phyloP scores from a whole-genome alignment of 2,329 filamentous ascomycete genomes.

The Ophiostoma sp. region DNA sequence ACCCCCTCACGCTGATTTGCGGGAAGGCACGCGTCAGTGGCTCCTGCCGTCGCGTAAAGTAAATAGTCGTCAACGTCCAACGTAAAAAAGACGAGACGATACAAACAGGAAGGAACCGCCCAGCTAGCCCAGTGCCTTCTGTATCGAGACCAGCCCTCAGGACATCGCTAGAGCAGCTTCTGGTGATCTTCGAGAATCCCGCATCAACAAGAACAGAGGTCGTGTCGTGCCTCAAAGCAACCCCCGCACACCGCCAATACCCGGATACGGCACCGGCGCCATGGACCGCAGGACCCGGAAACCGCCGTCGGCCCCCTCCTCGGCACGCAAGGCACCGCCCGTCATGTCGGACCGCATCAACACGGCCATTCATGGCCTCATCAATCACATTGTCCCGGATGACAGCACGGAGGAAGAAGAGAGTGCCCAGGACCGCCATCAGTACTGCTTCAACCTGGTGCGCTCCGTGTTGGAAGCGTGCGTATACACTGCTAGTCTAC shows the following conservation, averaged over 20 bases:
- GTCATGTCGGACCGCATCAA: constrained; percentile 65
- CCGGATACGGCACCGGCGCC: constrained; percentile 15
- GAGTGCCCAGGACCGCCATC: constrained; percentile 62
- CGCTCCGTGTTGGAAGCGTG: constrained; percentile 50
- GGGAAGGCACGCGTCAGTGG: constrained; percentile 20
- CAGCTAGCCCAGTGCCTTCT: not conserved
- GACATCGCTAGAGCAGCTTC: not conserved
- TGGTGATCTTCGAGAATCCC: not conserved
- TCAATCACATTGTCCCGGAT: constrained; percentile 65
- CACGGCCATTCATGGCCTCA: constrained; percentile 71
- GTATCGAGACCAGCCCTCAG: not conserved
- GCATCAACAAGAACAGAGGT: not conserved
- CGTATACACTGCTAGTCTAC: constrained; percentile 23
- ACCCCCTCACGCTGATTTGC: constrained; percentile 12
- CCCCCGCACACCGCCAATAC: constrained; percentile 4
- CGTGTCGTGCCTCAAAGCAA: not conserved
- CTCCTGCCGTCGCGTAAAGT: constrained; percentile 20
- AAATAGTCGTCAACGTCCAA: not conserved
- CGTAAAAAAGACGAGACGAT: not conserved
- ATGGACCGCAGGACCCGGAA: constrained; percentile 22
- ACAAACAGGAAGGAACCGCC: not conserved
- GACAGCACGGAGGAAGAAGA: constrained; percentile 62
- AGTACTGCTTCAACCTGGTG: constrained; percentile 52
- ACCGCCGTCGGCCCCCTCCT: constrained; percentile 11
- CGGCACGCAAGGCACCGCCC: constrained; percentile 42